Conservation (phyloP, 2,329 filamentous ascomycete genomes). For the Clonostachys rosea region DNA sequence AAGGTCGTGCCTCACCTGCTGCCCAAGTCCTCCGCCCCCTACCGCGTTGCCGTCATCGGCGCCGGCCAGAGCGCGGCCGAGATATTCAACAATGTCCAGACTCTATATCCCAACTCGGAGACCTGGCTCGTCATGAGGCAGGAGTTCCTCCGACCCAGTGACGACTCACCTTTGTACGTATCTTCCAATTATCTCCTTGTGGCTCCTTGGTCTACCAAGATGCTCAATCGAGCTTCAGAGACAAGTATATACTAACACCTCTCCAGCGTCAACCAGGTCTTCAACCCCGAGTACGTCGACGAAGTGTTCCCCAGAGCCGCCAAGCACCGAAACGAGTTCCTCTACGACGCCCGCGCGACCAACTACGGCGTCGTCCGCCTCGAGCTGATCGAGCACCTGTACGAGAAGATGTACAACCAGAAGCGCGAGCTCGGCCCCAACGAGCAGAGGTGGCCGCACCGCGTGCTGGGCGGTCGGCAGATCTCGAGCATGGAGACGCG, state of each 20-base stretch:
- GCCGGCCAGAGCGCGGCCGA: constrained; percentile 92
- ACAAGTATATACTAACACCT: constrained; percentile 13
- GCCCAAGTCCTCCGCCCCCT: constrained; percentile 46
- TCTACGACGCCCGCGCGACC: constrained; percentile 73
- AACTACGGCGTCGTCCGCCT: constrained; percentile 95
- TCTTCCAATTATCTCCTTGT: constrained; percentile 1
- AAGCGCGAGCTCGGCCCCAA: constrained; percentile 64
- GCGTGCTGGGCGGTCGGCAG: constrained; percentile 67
- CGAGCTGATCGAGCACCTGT: constrained; percentile 84
- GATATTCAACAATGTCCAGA: constrained; percentile 87
- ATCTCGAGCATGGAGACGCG: constrained; percentile 57
- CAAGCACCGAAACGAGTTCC: constrained; percentile 51
- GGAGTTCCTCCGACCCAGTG: constrained; percentile 80
- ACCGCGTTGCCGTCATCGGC: constrained; percentile 80
- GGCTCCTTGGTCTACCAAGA: background rate
- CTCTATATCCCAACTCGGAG: constrained; percentile 74
- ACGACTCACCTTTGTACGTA: constrained; percentile 91
- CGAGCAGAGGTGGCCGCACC: constrained; percentile 74
- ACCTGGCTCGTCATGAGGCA: constrained; percentile 78
- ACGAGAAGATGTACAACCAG: constrained; percentile 84
- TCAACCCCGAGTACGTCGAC: constrained; percentile 84
- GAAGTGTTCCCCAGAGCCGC: constrained; percentile 65
- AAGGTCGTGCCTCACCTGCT: constrained; percentile 58
- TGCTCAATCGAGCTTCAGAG: background rate
- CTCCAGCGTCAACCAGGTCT: constrained; percentile 90